Evolutionary conservation across 148 eudicot species (phyloP), one percentile per base, ranked within the genome.

Genomic region (Diospyros lotus): DNA sequence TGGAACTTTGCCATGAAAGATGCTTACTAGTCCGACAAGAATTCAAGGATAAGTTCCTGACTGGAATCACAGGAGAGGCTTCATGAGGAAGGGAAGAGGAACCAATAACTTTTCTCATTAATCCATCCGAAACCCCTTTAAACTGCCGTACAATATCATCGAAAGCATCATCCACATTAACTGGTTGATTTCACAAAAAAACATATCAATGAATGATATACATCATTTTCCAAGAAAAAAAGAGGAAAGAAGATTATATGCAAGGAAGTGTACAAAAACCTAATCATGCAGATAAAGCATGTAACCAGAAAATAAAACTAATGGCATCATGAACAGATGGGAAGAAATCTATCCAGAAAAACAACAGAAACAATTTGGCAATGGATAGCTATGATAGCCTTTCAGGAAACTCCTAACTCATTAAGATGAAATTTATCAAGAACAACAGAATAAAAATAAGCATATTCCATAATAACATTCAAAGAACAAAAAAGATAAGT

Each of bases 91-190:
- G 76, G 65, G 96, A 78, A 78, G 93, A 82, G 77, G 94, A 70
- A 65, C 90, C 88, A 64, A 76, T 89, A 62, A 87, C 96, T 80
- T 90, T 90, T 71, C 90, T 88, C 77, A 84, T 81, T 40, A 94
- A 85, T 72, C 96, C 96, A 84, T 87, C 98, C 6, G 98, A 90
- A 81, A 92, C 98, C 80, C 99, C 99, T 83, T 88, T 95, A 80
- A 93, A 87, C 80, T 95, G 99, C 71, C 97, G 92, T 72, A 90
- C 91, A 45, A 95, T 89, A 81, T 95, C 99, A 84, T 95, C 99
- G 84, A 95, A 85, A 65, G 97, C 99, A 82, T 92, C 97, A 82
- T 95, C 99, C 70, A 95, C 97, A 74, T 89, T 92, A 59, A 95
- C 99, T 92, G 90, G 74, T 75, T 54, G 72, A 73, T 56, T 66